Conservation (phyloP, 495 filamentous ascomycete species). For the Hypoxylon subgilvum region DNA sequence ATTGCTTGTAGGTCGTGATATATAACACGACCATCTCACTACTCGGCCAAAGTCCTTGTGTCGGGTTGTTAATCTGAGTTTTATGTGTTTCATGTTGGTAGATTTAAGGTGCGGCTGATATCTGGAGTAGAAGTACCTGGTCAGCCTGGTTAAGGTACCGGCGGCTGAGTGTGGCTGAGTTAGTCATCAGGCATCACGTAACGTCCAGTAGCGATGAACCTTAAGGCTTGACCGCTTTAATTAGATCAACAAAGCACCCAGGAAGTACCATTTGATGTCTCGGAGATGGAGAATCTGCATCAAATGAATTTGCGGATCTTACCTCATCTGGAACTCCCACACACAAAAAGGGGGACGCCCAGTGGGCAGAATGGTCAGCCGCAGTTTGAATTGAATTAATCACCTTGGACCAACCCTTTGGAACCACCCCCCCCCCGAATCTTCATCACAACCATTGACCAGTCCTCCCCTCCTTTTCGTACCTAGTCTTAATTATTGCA, state of each 20-base stretch:
- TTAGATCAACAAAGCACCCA: no score
- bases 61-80: neutral
- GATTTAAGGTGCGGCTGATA: slow-evolving; percentile 28
- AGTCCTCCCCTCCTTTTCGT: neutral
- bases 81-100: neutral
- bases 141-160: neutral
- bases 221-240: no score
- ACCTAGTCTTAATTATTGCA: neutral
- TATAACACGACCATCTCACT: slow-evolving; percentile 23
- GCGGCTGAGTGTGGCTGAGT: slow-evolving; percentile 1
- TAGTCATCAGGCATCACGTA: neutral
- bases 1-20: slow-evolving; percentile 5
- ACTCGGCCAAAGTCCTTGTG: slow-evolving; percentile 1
- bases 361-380: no score
- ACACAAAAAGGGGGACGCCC: no score
- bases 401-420: no score
- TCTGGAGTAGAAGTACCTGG: neutral
- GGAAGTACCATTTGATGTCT: no score
- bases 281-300: no score
- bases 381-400: no score
- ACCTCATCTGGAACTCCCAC: no score
- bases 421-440: neutral
- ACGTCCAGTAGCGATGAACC: neutral
- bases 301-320: no score
- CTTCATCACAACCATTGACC: no score